Base-by-base conservation (phyloP, 73 alveolate species). In the Paraurostyla sp. region DNA sequence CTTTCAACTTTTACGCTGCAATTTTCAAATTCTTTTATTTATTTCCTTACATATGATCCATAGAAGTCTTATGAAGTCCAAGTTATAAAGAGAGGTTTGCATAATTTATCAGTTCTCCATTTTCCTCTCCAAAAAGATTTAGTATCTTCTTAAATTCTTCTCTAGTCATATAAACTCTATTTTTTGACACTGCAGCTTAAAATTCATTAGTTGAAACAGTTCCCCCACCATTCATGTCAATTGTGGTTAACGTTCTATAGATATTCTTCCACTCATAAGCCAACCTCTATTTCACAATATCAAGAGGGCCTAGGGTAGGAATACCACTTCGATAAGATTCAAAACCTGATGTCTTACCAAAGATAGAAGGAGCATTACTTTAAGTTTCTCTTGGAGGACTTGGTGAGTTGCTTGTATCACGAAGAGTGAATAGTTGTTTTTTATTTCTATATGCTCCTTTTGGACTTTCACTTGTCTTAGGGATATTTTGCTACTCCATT, bases 251-350 rank as follows among this genome's bases (percentile, higher is more conserved):
- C 18, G 75, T 20, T 81, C 94, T 81, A 49, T 50, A 89, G 40
- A 89, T 89, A 38, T 89, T 89, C 48, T 81, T 89, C 94, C 94
- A 89, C 40, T 89, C 94, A 42, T 89, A 89, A 16, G 89, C 91
- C 18, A 89, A 33, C 43, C 76, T 89, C 45, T 81, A 29, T 51
- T 78, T 88, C 22, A 88, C 30, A 18, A 76, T 78, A 16, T 87
- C 85, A 40, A 71, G 71, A 16, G 83, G 33, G 18, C 86, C 88
- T 23, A 88, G 41, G 63, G 43, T 45, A 0, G 90, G 86, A 3
- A 63, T 59, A n/a, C 49, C 22, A 43, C 50, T 40, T 48, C 87
- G 46, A 40, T 63, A 85, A 38, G 81, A 65, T 82, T 82, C 83
- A 22, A 71, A 45, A 22, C 80, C 92, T 36, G 92, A 78, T 18